phyloP scores from a whole-genome alignment of 345 rosid species.

The Moricandia arvensis region DNA sequence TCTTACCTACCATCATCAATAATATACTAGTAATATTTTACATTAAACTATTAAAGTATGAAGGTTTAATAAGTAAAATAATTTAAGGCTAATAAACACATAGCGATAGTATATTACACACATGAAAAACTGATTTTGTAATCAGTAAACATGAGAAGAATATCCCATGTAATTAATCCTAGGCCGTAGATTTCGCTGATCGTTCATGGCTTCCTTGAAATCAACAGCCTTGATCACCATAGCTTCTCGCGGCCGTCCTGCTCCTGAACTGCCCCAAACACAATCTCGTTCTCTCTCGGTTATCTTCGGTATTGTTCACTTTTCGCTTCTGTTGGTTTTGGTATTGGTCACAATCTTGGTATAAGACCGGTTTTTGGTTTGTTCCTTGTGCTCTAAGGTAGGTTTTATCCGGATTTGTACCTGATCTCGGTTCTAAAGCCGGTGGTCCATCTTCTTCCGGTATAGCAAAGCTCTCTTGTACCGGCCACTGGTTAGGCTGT shows the following conservation, averaged over 20 bases:
- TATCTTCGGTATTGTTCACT: slow-evolving; percentile 55
- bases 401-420: slow-evolving; percentile 47
- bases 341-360: slow-evolving; percentile 44
- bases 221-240: slow-evolving; percentile 92
- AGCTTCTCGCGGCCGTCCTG: slow-evolving; percentile 82
- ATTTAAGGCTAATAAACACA: neutral
- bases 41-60: neutral
- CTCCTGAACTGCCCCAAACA: slow-evolving; percentile 91
- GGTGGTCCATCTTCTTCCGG: slow-evolving; percentile 84
- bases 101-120: neutral
- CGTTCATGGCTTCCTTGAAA: slow-evolving; percentile 57
- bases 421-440: slow-evolving; percentile 51
- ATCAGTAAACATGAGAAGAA: slow-evolving; percentile 39
- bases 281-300: slow-evolving; percentile 79
- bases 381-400: slow-evolving; percentile 48
- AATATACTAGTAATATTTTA: neutral
- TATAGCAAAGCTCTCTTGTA: slow-evolving; percentile 78
- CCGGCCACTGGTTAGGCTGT: slow-evolving; percentile 55
- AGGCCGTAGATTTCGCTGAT: slow-evolving; percentile 64
- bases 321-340: slow-evolving; percentile 45
- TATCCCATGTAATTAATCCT: slow-evolving; percentile 50
- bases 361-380: slow-evolving; percentile 56
- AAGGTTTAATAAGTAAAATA: too few species aligned
- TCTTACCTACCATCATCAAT: neutral
- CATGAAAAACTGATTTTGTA: neutral